Conservation (phyloP, 208 protist species). For the Trypanosoma congolense region DNA sequence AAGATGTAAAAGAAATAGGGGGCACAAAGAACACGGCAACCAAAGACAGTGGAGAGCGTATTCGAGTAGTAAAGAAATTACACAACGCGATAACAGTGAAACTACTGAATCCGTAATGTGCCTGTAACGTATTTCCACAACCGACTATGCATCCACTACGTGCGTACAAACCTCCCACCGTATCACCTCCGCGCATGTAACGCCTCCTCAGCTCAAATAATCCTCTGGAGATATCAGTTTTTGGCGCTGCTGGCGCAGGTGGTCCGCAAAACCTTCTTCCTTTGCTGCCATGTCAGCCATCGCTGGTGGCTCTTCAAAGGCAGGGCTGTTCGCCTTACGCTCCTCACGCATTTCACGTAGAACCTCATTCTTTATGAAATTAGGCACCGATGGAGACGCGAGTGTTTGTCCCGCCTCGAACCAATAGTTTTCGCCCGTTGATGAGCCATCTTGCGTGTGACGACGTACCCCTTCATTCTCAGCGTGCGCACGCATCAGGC, state of each 20-base stretch:
- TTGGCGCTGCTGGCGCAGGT: slow-evolving; percentile 46
- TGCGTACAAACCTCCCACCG: too few relatives aligned
- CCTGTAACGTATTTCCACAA: too few relatives aligned
- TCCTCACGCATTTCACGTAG: slow-evolving; percentile 63
- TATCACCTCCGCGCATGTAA: not conserved
- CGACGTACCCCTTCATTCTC: slow-evolving; percentile 53
- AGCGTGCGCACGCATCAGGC: slow-evolving; percentile 40
- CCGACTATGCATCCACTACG: too few relatives aligned
- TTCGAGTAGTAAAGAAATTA: too few relatives aligned
- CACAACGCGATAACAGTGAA: too few relatives aligned
- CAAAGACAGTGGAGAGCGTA: not conserved
- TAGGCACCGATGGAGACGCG: slow-evolving; percentile 48
- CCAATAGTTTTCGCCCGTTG: slow-evolving; percentile 85
- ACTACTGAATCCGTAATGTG: too few relatives aligned
- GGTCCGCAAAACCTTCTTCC: slow-evolving; percentile 40
- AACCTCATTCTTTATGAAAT: slow-evolving; percentile 74
- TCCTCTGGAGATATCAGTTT: slow-evolving; percentile 28
- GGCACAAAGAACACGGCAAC: not conserved
- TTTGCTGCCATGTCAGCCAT: slow-evolving; percentile 29
- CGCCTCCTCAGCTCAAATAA: slow-evolving; percentile 2
- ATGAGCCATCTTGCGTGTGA: slow-evolving; percentile 69
- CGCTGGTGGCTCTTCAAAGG: slow-evolving; percentile 47
- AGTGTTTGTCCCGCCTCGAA: slow-evolving; percentile 73
- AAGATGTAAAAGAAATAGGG: not conserved
- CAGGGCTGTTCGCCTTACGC: slow-evolving; percentile 41